These are phyloP conservation scores for Harringtonia aguacate DNA, from an alignment of 2,329 filamentous ascomycete genomes.

Conservation along the genomic window DNA sequence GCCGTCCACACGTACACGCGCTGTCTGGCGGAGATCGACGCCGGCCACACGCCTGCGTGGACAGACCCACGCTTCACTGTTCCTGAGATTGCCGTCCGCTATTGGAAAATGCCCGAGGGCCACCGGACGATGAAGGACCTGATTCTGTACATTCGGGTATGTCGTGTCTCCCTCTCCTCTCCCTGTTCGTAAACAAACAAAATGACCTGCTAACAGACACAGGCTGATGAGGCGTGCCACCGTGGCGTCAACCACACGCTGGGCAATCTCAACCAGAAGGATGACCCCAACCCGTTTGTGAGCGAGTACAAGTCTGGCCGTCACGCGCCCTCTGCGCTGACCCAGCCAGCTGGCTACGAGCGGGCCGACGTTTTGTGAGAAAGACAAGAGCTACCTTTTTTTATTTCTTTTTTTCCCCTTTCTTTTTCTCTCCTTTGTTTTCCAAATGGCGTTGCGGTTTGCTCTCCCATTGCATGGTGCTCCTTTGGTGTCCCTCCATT, in stretches of 20 bases:
- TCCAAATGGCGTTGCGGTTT: background rate
- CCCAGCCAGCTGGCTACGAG: constrained; percentile 68
- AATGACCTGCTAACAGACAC: too few species aligned
- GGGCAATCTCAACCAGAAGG: constrained; percentile 72
- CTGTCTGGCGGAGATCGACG: constrained; percentile 76
- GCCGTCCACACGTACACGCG: constrained; percentile 92
- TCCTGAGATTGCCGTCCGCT: constrained; percentile 80
- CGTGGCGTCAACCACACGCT: constrained; percentile 94
- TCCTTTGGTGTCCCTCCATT: background rate
- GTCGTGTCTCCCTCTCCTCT: background rate
- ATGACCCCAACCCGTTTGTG: constrained; percentile 88
- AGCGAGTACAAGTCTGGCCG: constrained; percentile 64
- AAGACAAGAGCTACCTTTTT: background rate
- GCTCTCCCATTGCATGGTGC: too few species aligned
- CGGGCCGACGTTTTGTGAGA: constrained; percentile 58
- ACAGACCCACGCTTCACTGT: constrained; percentile 56
- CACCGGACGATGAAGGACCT: constrained; percentile 75
- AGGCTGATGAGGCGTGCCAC: constrained; percentile 61
- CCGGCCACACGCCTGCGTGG: constrained; percentile 77
- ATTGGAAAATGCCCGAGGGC: constrained; percentile 90
- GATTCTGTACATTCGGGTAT: constrained; percentile 84
- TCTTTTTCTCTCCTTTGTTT: background rate
- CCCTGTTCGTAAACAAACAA: background rate
- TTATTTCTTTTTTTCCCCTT: background rate
- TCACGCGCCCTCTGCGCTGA: constrained; percentile 54